phyloP scores from a whole-genome alignment of 208 protist species.

The Kentomonas sorsogonicus region DNA sequence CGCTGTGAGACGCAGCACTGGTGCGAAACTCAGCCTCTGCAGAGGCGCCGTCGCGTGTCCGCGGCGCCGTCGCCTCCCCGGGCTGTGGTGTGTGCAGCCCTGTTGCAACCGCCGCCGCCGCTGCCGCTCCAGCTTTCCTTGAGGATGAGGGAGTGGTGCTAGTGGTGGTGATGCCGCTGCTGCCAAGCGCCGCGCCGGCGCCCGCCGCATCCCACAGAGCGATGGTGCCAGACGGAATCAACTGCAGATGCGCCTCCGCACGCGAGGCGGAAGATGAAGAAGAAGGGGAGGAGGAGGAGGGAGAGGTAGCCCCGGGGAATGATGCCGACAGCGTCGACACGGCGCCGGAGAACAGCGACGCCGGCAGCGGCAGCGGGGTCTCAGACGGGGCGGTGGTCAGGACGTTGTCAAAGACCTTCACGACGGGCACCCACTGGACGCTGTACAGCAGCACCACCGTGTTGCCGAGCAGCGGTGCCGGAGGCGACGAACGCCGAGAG shows the following conservation, averaged over 20 bases:
- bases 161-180: background rate
- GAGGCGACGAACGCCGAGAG: no score
- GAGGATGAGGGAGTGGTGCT: background rate
- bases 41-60: no score
- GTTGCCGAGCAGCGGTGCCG: no score
- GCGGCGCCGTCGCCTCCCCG: slow-evolving; percentile 12
- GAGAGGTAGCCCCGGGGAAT: background rate
- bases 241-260: background rate
- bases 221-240: slow-evolving; percentile 41
- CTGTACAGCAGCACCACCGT: slow-evolving; percentile 76
- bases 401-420: slow-evolving; percentile 33
- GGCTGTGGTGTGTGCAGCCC: no score
- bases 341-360: slow-evolving; percentile 15
- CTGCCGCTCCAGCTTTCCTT: background rate
- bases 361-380: no score
- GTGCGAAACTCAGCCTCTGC: no score
- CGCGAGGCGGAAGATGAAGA: no score
- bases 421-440: slow-evolving; percentile 38
- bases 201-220: slow-evolving; percentile 21
- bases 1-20: no score
- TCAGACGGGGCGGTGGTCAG: no score
- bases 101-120: no score
- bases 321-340: slow-evolving; percentile 10
- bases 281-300: background rate
- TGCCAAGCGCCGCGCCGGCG: slow-evolving; percentile 5